phyloP scores from a whole-genome alignment of 2,329 filamentous ascomycete genomes.

The Plectosphaerella plurivora region DNA sequence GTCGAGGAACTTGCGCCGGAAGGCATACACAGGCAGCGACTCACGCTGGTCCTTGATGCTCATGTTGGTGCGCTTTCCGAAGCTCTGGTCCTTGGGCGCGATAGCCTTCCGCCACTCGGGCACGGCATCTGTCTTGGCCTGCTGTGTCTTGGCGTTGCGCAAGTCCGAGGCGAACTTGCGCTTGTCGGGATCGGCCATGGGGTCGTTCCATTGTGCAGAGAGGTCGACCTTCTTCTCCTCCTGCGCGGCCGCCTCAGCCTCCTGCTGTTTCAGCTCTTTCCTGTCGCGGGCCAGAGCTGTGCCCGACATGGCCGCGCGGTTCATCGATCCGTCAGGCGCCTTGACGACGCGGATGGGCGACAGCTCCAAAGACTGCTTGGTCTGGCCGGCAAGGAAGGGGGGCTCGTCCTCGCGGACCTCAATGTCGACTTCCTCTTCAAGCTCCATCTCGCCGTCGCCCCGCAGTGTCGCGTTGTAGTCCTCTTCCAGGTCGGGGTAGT shows the following conservation, averaged over 20 bases:
- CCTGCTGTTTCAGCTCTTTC: constrained; percentile 82
- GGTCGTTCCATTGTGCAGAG: constrained; percentile 91
- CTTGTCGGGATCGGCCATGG: constrained; percentile 83
- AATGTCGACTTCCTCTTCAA: constrained; percentile 96
- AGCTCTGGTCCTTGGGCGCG: constrained; percentile 71
- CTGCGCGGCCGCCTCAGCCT: constrained; percentile 70
- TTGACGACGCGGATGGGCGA: constrained; percentile 96
- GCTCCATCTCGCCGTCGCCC: constrained; percentile 81
- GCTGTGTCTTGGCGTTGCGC: constrained; percentile 57
- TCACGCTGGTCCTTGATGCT: constrained; percentile 95
- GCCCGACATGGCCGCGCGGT: constrained; percentile 91
- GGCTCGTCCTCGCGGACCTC: constrained; percentile 96
- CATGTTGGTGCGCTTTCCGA: constrained; percentile 83
- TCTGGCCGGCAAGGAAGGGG: constrained; percentile 92
- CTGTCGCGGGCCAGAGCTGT: constrained; percentile 85
- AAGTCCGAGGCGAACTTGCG: constrained; percentile 87
- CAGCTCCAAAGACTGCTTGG: constrained; percentile 90
- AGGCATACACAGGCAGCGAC: constrained; percentile 81
- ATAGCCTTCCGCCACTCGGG: constrained; percentile 92
- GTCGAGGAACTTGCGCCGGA: constrained; percentile 81
- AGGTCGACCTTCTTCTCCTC: constrained; percentile 79
- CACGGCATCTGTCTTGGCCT: constrained; percentile 60
- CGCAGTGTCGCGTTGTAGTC: constrained; percentile 86
- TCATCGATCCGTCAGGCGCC: constrained; percentile 96
- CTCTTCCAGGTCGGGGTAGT: constrained; percentile 92